Evolutionary conservation across 2,329 filamentous ascomycete genomes (phyloP), one percentile per base, ranked within the genome.

Genomic region (Periconia sp.): DNA sequence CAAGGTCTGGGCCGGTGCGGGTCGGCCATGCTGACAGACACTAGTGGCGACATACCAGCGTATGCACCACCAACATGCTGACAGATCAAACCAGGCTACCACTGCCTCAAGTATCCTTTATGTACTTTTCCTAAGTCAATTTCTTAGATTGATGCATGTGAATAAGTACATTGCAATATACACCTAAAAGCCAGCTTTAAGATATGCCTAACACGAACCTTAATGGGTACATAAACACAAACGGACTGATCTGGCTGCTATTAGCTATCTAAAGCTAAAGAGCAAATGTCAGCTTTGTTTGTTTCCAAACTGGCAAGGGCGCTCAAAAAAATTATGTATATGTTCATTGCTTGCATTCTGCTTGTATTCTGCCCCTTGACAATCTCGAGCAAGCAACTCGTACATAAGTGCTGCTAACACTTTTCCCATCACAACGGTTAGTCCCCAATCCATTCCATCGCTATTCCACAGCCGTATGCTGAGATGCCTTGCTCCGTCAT

Each of bases 211-310:
- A 43, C 9, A 43, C n/a, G n/a, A n/a, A n/a, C 41, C 18, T 43
- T 43, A 11, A 43, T 43, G 18, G 41, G 41, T 43, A 43, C n/a
- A 43, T 43, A 5, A 43, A 43, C n/a, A 43, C 9, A 43, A 43
- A 9, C n/a, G n/a, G 9, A 9, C n/a, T 43, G n/a, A 43, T 43
- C n/a, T 43, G n/a, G 41, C n/a, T 43, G n/a, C 41, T 43, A 43
- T 43, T 43, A 43, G n/a, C 41, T 43, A 43, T 20, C 41, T 43
- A 43, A 14, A 43, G 41, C 41, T 43, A 43, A 43, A 43, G 11
- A 43, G 41, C 41, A 11, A 43, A 43, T 27, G 23, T 8, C 3
- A 8, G 23, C 23, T 27, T 27, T 27, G 5, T 27, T 27, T 27
- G 23, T 27, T 27, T 27, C 23, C 23, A 3, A 27, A 27, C 23